These are phyloP conservation scores for Glomus cerebriforme DNA, from an alignment of 192 early-diverging fungal genomes.

Conservation along the genomic window DNA sequence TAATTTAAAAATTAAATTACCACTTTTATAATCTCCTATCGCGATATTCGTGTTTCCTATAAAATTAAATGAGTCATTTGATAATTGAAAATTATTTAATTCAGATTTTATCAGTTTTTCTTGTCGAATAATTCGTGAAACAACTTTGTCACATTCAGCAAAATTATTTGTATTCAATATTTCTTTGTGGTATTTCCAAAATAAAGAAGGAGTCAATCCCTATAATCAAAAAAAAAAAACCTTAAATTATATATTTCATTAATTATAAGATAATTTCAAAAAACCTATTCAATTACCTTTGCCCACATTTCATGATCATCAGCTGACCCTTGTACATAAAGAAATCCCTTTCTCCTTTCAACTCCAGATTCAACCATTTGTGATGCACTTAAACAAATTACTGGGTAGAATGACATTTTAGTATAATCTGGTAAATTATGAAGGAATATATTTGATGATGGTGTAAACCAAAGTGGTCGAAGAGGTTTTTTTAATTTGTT, in stretches of 20 bases:
- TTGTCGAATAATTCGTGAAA: constrained; percentile 36
- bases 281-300: constrained; percentile 38
- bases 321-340: constrained; percentile 87
- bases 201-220: constrained; percentile 64
- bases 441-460: constrained; percentile 51
- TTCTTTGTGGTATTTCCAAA: constrained; percentile 58
- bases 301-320: constrained; percentile 92
- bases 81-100: constrained; percentile 16
- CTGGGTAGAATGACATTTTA: constrained; percentile 64
- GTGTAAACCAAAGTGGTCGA: constrained; percentile 82
- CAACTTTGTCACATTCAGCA: constrained; percentile 44
- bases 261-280: not conserved
- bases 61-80: constrained; percentile 44
- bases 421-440: constrained; percentile 50
- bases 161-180: constrained; percentile 37
- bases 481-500: constrained; percentile 62
- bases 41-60: constrained; percentile 65
- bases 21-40: constrained; percentile 56
- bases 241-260: too few species aligned
- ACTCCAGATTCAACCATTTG: constrained; percentile 51
- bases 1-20: constrained; percentile 11
- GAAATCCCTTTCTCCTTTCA: constrained; percentile 54
- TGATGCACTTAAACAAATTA: constrained; percentile 80
- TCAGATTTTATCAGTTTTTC: constrained; percentile 25
- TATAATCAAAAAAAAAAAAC: constrained; percentile 28